phyloP scores from a whole-genome alignment of 352 stramenopile genomes.

The Pythium aphanidermatum region DNA sequence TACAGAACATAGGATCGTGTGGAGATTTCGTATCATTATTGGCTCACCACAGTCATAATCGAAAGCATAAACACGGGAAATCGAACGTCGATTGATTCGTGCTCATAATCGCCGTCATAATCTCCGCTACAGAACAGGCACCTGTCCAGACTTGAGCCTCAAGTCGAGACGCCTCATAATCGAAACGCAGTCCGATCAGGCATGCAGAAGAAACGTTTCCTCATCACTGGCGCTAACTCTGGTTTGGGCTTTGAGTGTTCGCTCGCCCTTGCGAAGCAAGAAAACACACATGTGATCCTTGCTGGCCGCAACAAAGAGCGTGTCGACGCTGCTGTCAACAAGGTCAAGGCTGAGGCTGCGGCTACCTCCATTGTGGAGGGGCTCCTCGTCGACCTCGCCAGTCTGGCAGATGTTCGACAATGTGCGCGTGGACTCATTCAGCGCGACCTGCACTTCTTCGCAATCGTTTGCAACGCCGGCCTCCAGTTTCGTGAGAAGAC shows the following conservation, averaged over 20 bases:
- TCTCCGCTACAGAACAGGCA: too few relatives aligned
- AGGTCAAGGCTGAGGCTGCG: slow-evolving; percentile 2
- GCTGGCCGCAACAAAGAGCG: slow-evolving; percentile 22
- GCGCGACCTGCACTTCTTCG: slow-evolving; percentile 17
- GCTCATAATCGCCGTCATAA: too few relatives aligned
- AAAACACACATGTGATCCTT: slow-evolving; percentile 25
- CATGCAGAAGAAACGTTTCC: slow-evolving; percentile 18
- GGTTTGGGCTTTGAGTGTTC: slow-evolving; percentile 27
- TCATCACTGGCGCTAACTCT: slow-evolving; percentile 31
- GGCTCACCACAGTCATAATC: too few relatives aligned
- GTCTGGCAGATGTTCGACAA: slow-evolving; percentile 19
- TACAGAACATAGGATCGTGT: too few relatives aligned
- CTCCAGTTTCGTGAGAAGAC: slow-evolving; percentile 17
- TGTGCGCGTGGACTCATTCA: slow-evolving; percentile 14
- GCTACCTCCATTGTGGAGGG: slow-evolving; percentile 17
- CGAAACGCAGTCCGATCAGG: too few relatives aligned
- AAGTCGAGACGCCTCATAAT: too few relatives aligned
- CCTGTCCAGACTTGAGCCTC: too few relatives aligned
- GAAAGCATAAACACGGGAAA: too few relatives aligned
- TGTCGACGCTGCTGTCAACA: slow-evolving; percentile 15
- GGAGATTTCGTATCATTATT: too few relatives aligned
- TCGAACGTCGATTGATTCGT: too few relatives aligned
- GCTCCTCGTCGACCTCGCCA: slow-evolving; percentile 28
- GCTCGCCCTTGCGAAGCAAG: slow-evolving; percentile 17
- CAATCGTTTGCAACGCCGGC: slow-evolving; percentile 39